phyloP scores from a whole-genome alignment of 1,284 basidiomycete species.

The Crocinoboletus sp. region DNA sequence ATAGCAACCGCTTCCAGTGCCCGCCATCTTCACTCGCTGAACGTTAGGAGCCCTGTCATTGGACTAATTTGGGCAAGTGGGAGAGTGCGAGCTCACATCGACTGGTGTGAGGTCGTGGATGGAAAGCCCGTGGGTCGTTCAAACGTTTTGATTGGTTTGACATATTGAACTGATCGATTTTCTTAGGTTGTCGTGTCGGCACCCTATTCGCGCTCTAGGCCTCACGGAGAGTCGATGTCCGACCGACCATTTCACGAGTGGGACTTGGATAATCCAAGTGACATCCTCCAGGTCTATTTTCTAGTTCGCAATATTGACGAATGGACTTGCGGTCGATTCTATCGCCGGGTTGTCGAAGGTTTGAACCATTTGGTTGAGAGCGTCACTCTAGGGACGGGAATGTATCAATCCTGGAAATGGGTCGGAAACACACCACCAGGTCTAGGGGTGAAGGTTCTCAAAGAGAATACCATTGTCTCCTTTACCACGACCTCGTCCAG shows the following conservation, averaged over 20 bases:
- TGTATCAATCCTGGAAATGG: slow-evolving; percentile 47
- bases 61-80: slow-evolving; percentile 53
- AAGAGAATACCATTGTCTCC: slow-evolving; percentile 32
- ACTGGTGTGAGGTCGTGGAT: slow-evolving; percentile 43
- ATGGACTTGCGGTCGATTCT: slow-evolving; percentile 45
- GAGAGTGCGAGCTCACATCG: slow-evolving; percentile 49
- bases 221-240: slow-evolving; percentile 11
- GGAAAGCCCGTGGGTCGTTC: slow-evolving; percentile 31
- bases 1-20: slow-evolving; percentile 48
- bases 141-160: background rate
- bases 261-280: slow-evolving; percentile 40
- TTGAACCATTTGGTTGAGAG: slow-evolving; percentile 35
- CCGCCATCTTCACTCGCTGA: slow-evolving; percentile 47
- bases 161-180: background rate
- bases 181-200: slow-evolving; percentile 47
- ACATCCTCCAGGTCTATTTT: slow-evolving; percentile 49
- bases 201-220: slow-evolving; percentile 36
- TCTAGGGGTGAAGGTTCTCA: slow-evolving; percentile 25
- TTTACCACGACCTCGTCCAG: slow-evolving; percentile 26
- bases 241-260: slow-evolving; percentile 43
- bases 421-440: slow-evolving; percentile 32
- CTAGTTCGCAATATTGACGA: slow-evolving; percentile 51
- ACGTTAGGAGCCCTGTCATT: slow-evolving; percentile 44
- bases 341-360: slow-evolving; percentile 37
- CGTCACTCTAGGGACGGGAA: slow-evolving; percentile 30